A percentile compares a stretch with the other conserved stretches of the same genome.
These are phyloP conservation scores for Solanum chiquidenum DNA, from an alignment of 257 asterid genomes.

Conservation along the genomic window DNA sequence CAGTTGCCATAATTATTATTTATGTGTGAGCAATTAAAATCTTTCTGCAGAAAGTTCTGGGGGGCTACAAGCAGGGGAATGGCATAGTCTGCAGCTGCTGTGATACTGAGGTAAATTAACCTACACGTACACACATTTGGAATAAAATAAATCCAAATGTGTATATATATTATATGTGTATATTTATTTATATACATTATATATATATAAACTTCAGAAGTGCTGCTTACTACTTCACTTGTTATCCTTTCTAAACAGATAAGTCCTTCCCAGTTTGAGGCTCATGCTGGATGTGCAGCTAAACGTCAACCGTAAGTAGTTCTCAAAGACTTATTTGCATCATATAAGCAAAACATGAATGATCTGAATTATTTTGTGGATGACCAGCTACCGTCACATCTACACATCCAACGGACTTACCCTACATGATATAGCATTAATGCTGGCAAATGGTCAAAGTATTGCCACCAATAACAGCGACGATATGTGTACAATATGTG, in stretches of 20 bases:
- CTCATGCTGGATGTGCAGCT: constrained; percentile 98
- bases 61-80: constrained; percentile 90
- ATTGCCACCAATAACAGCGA: constrained; percentile 64
- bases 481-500: constrained; percentile 95
- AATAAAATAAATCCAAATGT: neutral
- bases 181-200: neutral
- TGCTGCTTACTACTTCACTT: neutral
- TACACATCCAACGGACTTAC: constrained; percentile 84
- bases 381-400: constrained; percentile 83
- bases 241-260: constrained; percentile 36
- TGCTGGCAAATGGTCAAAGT: constrained; percentile 85
- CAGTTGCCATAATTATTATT: neutral
- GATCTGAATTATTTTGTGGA: neutral
- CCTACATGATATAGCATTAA: constrained; percentile 91
- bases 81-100: constrained; percentile 93
- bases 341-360: neutral
- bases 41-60: constrained; percentile 66
- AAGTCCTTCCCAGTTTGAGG: constrained; percentile 97
- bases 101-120: constrained; percentile 47
- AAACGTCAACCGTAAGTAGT: constrained; percentile 96
- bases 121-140: neutral
- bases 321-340: neutral
- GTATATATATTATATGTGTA: neutral
- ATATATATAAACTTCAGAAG: neutral
- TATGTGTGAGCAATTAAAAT: constrained; percentile 2